Conservation (phyloP, 179 eudicot species). For the Silene vulgaris region DNA sequence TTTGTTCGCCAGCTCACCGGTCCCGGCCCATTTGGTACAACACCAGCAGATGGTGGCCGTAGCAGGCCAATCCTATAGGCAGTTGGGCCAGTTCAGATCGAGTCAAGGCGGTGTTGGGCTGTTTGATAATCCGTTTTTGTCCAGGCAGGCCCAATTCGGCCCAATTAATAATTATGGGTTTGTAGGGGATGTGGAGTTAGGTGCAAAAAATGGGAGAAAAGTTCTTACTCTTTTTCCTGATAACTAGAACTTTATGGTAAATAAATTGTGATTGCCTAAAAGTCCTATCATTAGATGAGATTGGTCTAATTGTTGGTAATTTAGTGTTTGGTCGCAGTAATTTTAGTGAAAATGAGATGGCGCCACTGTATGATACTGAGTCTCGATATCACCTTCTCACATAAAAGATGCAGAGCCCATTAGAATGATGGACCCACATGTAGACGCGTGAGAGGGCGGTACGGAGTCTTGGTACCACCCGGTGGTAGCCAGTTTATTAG, state of each 20-base stretch:
- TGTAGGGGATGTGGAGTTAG: too few species aligned
- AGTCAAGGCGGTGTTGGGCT: not conserved
- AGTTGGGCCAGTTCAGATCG: not conserved
- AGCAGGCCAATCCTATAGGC: not conserved
- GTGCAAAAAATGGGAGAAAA: constrained; percentile 43
- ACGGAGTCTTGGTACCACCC: too few species aligned
- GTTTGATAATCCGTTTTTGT: not conserved
- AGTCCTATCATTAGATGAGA: not conserved
- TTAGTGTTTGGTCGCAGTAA: constrained; percentile 18
- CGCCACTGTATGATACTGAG: too few species aligned
- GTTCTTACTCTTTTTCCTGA: constrained; percentile 83
- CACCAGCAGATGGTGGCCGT: not conserved
- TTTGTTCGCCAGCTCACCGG: too few species aligned
- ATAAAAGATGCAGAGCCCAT: too few species aligned
- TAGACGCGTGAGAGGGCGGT: too few species aligned
- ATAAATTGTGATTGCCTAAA: not conserved
- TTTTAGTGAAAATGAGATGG: not conserved
- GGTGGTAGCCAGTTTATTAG: too few species aligned
- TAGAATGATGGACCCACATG: too few species aligned
- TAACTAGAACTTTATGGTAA: constrained; percentile 31
- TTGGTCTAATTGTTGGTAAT: constrained; percentile 21
- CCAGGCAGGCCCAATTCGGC: constrained; percentile 22
- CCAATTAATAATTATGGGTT: constrained; percentile 21
- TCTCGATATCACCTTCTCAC: too few species aligned
- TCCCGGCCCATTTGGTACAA: too few species aligned